A percentile compares a stretch with the other conserved stretches of the same genome.
These are phyloP conservation scores for Termitomyces sp. DNA, from an alignment of 768 basidiomycete genomes.

Conservation along the genomic window DNA sequence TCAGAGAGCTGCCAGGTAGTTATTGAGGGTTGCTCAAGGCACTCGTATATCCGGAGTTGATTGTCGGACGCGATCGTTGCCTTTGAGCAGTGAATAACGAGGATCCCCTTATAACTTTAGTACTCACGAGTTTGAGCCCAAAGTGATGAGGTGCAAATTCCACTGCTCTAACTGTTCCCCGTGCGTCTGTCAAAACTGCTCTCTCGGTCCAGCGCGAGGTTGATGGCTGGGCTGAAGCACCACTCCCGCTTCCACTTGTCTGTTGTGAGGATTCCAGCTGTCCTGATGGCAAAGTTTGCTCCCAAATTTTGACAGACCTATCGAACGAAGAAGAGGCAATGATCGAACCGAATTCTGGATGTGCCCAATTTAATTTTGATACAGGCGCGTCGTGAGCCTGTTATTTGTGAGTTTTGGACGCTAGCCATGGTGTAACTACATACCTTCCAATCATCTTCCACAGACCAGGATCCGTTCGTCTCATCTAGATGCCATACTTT, in stretches of 20 bases:
- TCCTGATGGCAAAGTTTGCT: slow-evolving; percentile 44
- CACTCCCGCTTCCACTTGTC: slow-evolving; percentile 20
- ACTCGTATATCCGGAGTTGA: slow-evolving; percentile 85
- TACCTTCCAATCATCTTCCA: slow-evolving; percentile 92
- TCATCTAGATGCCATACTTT: slow-evolving; percentile 86
- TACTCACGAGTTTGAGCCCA: slow-evolving; percentile 79
- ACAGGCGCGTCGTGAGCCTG: slow-evolving; percentile 96
- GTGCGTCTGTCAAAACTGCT: slow-evolving; percentile 75
- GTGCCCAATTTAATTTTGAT: slow-evolving; percentile 83
- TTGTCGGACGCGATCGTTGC: slow-evolving; percentile 90
- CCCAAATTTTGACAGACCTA: slow-evolving; percentile 91
- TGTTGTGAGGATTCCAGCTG: slow-evolving; percentile 25
- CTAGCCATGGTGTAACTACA: slow-evolving; percentile 9
- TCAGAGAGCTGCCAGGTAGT: slow-evolving; percentile 73
- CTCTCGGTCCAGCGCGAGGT: slow-evolving; percentile 68
- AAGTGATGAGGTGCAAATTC: slow-evolving; percentile 88
- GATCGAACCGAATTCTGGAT: slow-evolving; percentile 87
- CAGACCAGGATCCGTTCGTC: slow-evolving; percentile 64
- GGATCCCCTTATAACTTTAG: not conserved
- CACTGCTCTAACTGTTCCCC: slow-evolving; percentile 80
- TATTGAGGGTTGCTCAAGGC: slow-evolving; percentile 71
- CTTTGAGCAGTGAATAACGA: slow-evolving; percentile 33
- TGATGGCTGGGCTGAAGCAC: slow-evolving; percentile 18
- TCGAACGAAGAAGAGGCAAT: slow-evolving; percentile 89
- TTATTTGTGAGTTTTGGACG: not conserved